A percentile compares a stretch with the other conserved stretches of the same genome.
Conservation (phyloP, 1,284 basidiomycete species). For the Ganoderma multipileum region DNA sequence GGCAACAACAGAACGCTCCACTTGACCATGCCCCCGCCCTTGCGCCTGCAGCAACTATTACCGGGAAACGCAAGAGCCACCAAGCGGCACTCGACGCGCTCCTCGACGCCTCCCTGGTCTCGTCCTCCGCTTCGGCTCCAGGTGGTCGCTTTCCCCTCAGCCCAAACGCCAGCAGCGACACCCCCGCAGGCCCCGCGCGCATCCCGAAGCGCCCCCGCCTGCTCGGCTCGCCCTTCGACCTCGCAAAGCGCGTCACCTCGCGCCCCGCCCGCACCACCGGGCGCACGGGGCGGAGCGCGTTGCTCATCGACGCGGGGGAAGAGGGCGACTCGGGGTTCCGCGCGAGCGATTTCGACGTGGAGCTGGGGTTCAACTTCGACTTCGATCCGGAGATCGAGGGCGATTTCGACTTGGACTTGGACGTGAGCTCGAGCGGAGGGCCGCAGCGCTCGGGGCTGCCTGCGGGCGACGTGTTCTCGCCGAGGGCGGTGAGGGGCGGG, state of each 20-base stretch:
- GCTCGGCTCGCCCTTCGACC: slow-evolving; percentile 35
- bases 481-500: slow-evolving; percentile 8
- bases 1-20: slow-evolving; percentile 16
- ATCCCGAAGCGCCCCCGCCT: slow-evolving; percentile 41
- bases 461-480: slow-evolving; percentile 30
- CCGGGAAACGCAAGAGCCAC: slow-evolving; percentile 35
- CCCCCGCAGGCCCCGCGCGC: slow-evolving; percentile 27
- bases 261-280: background rate
- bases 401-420: slow-evolving; percentile 10
- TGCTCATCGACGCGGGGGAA: slow-evolving; percentile 17
- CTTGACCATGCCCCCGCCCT: background rate
- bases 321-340: slow-evolving; percentile 11
- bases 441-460: slow-evolving; percentile 28
- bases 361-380: slow-evolving; percentile 3
- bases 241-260: slow-evolving; percentile 26
- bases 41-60: background rate
- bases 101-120: slow-evolving; percentile 9
- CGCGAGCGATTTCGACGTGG: slow-evolving; percentile 3
- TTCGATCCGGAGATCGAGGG: background rate
- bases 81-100: slow-evolving; percentile 33
- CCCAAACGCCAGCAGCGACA: background rate
- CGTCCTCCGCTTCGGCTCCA: slow-evolving; percentile 12
- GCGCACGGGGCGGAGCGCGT: slow-evolving; percentile 9
- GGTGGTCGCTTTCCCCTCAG: background rate
- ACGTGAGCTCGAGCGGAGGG: slow-evolving; percentile 23